Base-by-base conservation (phyloP, 2,329 filamentous ascomycete genomes). In the Cadophora sp. region DNA sequence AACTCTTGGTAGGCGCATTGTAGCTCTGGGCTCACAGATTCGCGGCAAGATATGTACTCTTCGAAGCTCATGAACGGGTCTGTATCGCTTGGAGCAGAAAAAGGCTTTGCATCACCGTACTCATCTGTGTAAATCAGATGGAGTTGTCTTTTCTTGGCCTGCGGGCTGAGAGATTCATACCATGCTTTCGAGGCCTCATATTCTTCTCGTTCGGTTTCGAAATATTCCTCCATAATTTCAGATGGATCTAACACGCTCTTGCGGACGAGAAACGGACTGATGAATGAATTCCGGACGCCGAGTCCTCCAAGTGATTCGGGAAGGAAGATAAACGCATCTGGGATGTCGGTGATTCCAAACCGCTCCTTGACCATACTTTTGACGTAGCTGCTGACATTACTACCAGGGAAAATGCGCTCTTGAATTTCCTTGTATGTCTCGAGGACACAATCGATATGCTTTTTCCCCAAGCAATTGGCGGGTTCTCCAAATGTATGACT, bases 401-500 rank as follows among this genome's bases (percentile, higher is more conserved):
- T 70, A 4, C 65, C 70, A 26, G 64, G 74, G 73, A 88, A 87
- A 3, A 88, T 73, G 3, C 78, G 76, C n/a, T 77, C 75, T 71
- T 88, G 85, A 58, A 88, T 86, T 34, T 80, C 80, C 58, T 80
- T 79, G 59, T 86, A 80, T 0, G 84, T 85, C 8, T 79, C 76
- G 66, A 88, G 79, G 58, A 86, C 83, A 78, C 82, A 83, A 71
- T 87, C 82, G 64, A 87, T 82, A 72, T 88, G 86, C 46, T 80
- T 76, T 26, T 80, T 80, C 1, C 84, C 84, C 68, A 87, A 85
- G 71, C 84, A 86, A 65, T 83, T 79, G 26, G 84, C 83, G 1
- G 85, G 82, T 62, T 82, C 82, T 11, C 82, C 85, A 69, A 88
- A 87, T 71, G 87, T 87, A 71, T 84, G 84, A 67, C 79, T 79